Evolutionary conservation across 2,329 filamentous ascomycete genomes (phyloP).

Genomic region (Periconia sp.): DNA sequence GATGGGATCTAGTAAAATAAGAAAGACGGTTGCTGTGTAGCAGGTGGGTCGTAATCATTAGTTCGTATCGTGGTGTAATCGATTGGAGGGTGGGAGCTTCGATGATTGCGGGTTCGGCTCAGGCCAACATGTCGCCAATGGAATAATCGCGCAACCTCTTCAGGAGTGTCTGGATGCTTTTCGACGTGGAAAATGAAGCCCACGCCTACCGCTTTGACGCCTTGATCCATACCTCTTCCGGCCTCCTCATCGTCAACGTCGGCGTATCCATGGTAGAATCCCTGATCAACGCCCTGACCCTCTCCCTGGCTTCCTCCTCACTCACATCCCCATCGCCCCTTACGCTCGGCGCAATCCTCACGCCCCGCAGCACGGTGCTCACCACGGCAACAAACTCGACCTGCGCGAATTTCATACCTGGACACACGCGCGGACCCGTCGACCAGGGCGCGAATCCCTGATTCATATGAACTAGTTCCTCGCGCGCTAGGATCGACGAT

Average conservation of each 20-base stretch:
- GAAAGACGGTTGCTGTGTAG: too few relatives aligned
- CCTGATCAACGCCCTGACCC: constrained; percentile 12
- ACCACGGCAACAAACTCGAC: constrained; percentile 61
- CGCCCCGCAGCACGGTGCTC: constrained; percentile 25
- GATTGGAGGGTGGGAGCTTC: too few relatives aligned
- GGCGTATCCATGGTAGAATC: constrained; percentile 16
- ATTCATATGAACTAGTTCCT: constrained; percentile 12
- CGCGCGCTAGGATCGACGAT: neutral
- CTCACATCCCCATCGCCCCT: constrained; percentile 1
- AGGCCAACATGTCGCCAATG: too few relatives aligned
- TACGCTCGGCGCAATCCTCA: constrained; percentile 7
- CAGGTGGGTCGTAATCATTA: too few relatives aligned
- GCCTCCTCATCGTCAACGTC: constrained; percentile 20
- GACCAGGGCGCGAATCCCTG: constrained; percentile 55
- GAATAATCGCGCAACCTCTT: too few relatives aligned
- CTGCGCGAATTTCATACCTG: constrained; percentile 62
- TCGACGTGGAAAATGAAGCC: too few relatives aligned
- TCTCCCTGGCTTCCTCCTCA: constrained; percentile 6
- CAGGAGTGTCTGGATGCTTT: too few relatives aligned
- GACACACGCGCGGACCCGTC: constrained; percentile 57
- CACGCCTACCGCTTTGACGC: constrained; percentile 11
- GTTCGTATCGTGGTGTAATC: too few relatives aligned
- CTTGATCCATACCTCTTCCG: constrained; percentile 16
- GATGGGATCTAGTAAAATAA: too few relatives aligned
- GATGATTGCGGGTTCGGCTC: too few relatives aligned